Evolutionary conservation across 2,329 filamentous ascomycete species (phyloP).

Genomic region (Aspergillus spinulosporus): DNA sequence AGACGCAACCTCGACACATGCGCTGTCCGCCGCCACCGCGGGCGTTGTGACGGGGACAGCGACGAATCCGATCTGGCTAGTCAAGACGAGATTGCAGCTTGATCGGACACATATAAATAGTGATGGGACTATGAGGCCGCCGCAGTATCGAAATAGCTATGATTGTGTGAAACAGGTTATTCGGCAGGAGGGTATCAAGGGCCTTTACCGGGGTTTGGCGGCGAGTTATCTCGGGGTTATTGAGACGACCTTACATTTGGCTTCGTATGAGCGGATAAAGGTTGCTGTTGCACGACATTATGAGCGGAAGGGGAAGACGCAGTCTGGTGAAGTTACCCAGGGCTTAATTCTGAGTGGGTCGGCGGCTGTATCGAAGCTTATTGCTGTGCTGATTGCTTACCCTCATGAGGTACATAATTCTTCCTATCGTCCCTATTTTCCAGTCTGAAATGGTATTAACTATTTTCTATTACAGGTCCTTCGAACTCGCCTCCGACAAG

Average conservation of each 20-base stretch:
- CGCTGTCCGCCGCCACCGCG: constrained; percentile 36
- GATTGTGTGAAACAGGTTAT: constrained; percentile 69
- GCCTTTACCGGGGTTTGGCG: constrained; percentile 84
- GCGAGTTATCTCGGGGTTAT: constrained; percentile 57
- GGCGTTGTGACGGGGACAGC: constrained; percentile 39
- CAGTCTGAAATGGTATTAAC: background rate
- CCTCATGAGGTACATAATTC: constrained; percentile 35
- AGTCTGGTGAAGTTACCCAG: constrained; percentile 21
- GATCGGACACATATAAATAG: constrained; percentile 36
- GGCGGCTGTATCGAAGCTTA: constrained; percentile 36
- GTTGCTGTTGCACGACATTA: constrained; percentile 22
- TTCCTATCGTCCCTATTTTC: background rate
- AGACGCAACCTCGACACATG: constrained; percentile 35
- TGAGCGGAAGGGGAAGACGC: constrained; percentile 14
- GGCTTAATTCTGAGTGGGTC: constrained; percentile 32
- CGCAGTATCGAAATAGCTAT: constrained; percentile 63
- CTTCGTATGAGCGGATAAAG: constrained; percentile 40
- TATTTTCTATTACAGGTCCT: constrained; percentile 30
- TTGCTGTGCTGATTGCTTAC: constrained; percentile 36
- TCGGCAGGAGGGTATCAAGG: constrained; percentile 77
- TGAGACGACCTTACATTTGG: constrained; percentile 41
- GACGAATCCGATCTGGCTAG: constrained; percentile 43
- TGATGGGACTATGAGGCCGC: constrained; percentile 24
- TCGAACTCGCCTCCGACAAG: constrained; percentile 38
- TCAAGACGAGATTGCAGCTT: constrained; percentile 70